Evolutionary conservation across 176 grass and related monocot genomes (phyloP).

Genomic region (Cenchrus fungigraminus): DNA sequence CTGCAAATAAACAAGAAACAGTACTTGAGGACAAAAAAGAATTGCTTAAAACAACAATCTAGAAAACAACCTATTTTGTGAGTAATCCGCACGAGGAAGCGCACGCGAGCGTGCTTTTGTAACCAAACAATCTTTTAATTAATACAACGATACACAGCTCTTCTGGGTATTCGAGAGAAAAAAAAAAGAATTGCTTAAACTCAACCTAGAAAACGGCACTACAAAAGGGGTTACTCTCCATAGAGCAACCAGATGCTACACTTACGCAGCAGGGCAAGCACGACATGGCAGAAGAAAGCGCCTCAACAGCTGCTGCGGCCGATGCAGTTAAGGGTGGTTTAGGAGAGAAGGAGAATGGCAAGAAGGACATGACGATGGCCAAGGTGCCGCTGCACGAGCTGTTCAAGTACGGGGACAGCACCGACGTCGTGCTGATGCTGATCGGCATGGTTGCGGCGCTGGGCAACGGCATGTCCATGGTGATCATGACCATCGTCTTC

Average conservation of each 20-base stretch:
- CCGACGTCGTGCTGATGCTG: constrained; percentile 40
- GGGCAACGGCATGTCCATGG: constrained; percentile 39
- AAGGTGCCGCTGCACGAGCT: constrained; percentile 36
- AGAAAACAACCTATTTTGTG: neutral
- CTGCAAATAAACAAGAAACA: neutral
- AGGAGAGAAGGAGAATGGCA: constrained; percentile 15
- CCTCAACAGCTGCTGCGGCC: neutral
- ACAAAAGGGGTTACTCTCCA: constrained; percentile 5
- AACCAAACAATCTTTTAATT: too few species aligned
- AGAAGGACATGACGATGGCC: neutral
- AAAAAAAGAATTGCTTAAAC: neutral
- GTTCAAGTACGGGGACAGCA: constrained; percentile 38
- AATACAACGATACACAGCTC: too few species aligned
- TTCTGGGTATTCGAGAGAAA: too few species aligned
- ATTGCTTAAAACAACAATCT: neutral
- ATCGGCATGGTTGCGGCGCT: constrained; percentile 21
- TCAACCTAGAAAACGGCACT: constrained; percentile 9
- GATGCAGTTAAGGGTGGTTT: neutral
- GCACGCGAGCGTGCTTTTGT: too few species aligned
- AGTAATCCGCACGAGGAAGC: too few species aligned
- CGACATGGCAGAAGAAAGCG: constrained; percentile 26
- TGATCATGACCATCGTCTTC: constrained; percentile 47
- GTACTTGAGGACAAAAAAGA: neutral
- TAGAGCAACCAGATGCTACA: neutral
- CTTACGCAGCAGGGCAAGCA: neutral